Conservation (phyloP, 164 flowering plant genomes). For the Stephania yunnanensis region DNA sequence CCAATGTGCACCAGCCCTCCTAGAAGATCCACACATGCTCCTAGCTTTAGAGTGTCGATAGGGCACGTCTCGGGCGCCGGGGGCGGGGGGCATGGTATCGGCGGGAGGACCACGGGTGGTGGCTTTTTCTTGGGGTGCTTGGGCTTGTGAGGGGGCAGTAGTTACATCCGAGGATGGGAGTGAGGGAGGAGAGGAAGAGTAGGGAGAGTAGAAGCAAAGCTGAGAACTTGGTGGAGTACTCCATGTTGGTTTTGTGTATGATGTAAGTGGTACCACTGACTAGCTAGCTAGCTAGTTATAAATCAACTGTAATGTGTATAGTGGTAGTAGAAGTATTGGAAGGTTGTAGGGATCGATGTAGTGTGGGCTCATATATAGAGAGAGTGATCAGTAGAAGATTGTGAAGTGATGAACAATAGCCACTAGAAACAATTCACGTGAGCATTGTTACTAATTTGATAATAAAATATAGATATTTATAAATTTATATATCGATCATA, state of each 20-base stretch:
- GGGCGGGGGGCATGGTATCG: constrained; percentile 23
- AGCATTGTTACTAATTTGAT: too few species aligned
- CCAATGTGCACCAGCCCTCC: constrained; percentile 77
- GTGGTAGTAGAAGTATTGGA: background rate
- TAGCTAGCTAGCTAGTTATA: too few species aligned
- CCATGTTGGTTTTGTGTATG: constrained; percentile 21
- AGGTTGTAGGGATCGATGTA: background rate
- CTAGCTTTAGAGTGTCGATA: constrained; percentile 58
- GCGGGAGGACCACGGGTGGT: constrained; percentile 2
- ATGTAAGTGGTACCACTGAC: too few species aligned
- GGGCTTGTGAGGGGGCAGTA: constrained; percentile 33
- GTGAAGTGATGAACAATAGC: too few species aligned
- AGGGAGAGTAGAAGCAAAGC: constrained; percentile 45
- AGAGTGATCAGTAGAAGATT: background rate
- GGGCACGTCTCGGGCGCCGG: constrained; percentile 46
- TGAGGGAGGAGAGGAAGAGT: constrained; percentile 44
- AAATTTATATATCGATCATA: too few species aligned
- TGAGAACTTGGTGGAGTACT: constrained; percentile 30
- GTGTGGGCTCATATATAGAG: background rate
- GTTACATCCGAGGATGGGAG: constrained; percentile 50
- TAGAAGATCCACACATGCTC: constrained; percentile 70
- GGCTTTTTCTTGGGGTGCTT: background rate
- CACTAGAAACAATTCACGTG: too few species aligned
- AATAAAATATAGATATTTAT: too few species aligned
- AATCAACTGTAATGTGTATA: background rate